phyloP scores from a whole-genome alignment of 345 rosid species.

The Raphanus sativus region DNA sequence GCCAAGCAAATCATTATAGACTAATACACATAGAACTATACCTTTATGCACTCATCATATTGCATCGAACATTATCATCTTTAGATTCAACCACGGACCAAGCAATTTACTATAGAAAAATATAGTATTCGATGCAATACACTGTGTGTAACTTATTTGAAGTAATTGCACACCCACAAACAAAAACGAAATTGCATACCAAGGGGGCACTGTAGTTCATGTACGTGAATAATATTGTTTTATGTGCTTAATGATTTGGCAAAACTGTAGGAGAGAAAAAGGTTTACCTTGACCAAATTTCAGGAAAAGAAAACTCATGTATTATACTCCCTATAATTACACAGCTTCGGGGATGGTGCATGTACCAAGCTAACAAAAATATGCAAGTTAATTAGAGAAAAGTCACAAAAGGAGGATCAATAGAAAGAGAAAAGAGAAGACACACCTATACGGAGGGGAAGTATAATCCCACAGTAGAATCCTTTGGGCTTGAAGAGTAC shows the following conservation, averaged over 20 bases:
- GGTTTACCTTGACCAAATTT: too few species aligned
- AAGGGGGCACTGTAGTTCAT: slow-evolving; percentile 3
- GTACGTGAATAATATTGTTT: background rate
- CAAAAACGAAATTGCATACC: background rate
- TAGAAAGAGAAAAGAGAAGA: background rate
- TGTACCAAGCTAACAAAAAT: background rate
- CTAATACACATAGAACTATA: too few species aligned
- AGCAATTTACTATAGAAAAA: too few species aligned
- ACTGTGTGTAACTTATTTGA: background rate
- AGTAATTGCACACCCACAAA: background rate
- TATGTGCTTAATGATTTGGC: background rate
- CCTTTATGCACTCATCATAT: too few species aligned
- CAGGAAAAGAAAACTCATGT: background rate
- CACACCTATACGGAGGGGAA: background rate
- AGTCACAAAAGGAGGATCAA: background rate
- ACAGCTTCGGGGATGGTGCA: slow-evolving; percentile 4
- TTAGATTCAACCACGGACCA: too few species aligned
- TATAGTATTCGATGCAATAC: too few species aligned
- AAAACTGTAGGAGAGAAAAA: too few species aligned
- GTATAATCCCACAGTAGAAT: too few species aligned
- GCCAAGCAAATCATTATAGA: too few species aligned
- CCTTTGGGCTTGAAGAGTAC: too few species aligned
- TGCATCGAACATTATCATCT: too few species aligned
- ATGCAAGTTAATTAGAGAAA: background rate
- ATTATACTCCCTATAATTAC: slow-evolving; percentile 11